Evolutionary conservation across 2,329 filamentous ascomycete genomes (phyloP).

Genomic region (Madurella mycetomatis): DNA sequence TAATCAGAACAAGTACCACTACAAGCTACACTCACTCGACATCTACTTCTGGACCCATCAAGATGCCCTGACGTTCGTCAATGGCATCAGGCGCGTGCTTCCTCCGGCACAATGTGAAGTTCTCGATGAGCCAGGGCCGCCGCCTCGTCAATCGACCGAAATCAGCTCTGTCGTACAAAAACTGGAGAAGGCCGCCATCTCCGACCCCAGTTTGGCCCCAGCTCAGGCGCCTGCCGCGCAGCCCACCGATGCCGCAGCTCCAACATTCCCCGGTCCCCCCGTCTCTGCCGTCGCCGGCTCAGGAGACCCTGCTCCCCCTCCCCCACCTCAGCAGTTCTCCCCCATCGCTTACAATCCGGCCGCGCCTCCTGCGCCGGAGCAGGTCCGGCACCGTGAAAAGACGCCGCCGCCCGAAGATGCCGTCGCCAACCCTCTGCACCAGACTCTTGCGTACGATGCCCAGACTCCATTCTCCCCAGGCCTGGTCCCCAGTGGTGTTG

Average conservation of each 20-base stretch:
- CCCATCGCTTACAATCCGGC: conserved; percentile 77
- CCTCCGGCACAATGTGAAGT: conserved; percentile 58
- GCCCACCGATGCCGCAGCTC: conserved; percentile 24
- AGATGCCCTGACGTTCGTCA: conserved; percentile 67
- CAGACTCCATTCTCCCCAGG: conserved; percentile 50
- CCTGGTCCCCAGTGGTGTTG: conserved; percentile 45
- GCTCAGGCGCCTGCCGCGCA: conserved; percentile 42
- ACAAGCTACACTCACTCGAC: conserved; percentile 70
- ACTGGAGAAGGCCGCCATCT: conserved; percentile 67
- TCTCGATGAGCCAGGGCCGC: conserved; percentile 57
- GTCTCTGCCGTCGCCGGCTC: conserved; percentile 31
- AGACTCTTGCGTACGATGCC: conserved; percentile 54
- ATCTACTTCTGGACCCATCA: conserved; percentile 75
- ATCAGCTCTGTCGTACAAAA: conserved; percentile 70
- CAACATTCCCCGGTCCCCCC: conserved; percentile 40
- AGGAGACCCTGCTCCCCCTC: conserved; percentile 26
- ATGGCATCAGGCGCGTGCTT: conserved; percentile 61
- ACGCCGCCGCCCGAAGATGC: conserved; percentile 71
- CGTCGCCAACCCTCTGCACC: conserved; percentile 53
- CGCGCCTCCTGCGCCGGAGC: conserved; percentile 69
- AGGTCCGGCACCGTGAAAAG: conserved; percentile 69
- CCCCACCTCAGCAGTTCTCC: conserved; percentile 44
- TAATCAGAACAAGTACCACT: conserved; percentile 75
- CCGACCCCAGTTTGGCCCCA: conserved; percentile 45
- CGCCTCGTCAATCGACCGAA: conserved; percentile 39